Evolutionary conservation across 1,284 basidiomycete genomes (phyloP).

Genomic region (Baeospora myosura): DNA sequence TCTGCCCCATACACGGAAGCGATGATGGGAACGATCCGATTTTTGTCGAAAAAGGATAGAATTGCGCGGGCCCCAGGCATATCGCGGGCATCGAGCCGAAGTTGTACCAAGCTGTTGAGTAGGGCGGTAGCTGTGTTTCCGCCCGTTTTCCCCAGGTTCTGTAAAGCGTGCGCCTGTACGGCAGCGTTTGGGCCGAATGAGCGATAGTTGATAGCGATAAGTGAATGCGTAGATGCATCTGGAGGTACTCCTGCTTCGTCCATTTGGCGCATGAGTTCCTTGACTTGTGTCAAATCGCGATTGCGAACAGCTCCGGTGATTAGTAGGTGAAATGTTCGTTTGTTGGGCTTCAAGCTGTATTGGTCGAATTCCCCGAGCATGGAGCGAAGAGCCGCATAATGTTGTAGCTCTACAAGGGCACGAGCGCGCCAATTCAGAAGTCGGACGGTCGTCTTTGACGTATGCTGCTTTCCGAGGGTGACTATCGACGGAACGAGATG

Average conservation of each 20-base stretch:
- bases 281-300: constrained; percentile 49
- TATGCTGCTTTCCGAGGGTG: constrained; percentile 36
- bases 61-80: constrained; percentile 35
- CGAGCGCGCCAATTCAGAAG: constrained; percentile 64
- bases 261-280: constrained; percentile 47
- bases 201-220: constrained; percentile 52
- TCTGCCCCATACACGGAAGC: constrained; percentile 9
- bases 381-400: constrained; percentile 37
- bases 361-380: constrained; percentile 44
- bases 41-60: constrained; percentile 40
- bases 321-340: constrained; percentile 60
- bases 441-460: constrained; percentile 40
- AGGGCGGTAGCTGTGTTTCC: constrained; percentile 36
- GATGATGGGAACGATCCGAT: constrained; percentile 19
- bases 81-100: constrained; percentile 52
- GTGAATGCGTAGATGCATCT: constrained; percentile 50
- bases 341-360: constrained; percentile 39
- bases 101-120: constrained; percentile 58
- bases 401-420: constrained; percentile 45
- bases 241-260: constrained; percentile 42
- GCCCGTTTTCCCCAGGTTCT: constrained; percentile 34
- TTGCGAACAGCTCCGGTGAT: constrained; percentile 63
- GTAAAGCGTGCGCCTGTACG: constrained; percentile 46
- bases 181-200: constrained; percentile 49
- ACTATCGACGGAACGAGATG: constrained; percentile 37